Conservation (phyloP, 345 rosid species). For the Mangifera indica region DNA sequence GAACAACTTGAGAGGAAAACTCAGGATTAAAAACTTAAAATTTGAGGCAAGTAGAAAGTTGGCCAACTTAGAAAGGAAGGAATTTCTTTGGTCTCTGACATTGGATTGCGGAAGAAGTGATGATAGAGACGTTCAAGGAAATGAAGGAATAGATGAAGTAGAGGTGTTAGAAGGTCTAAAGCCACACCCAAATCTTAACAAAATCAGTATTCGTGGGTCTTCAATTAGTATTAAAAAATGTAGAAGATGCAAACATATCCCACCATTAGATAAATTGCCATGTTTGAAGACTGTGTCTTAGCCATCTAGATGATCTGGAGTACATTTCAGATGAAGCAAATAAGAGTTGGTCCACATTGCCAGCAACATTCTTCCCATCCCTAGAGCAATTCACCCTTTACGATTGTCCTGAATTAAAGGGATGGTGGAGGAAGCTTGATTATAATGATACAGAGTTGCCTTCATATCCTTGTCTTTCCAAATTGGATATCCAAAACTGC, state of each 20-base stretch:
- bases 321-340: not conserved
- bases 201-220: not conserved
- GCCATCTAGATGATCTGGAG: not conserved
- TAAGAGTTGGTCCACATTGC: too few relatives aligned
- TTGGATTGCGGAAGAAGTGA: not conserved
- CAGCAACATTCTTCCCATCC: not conserved
- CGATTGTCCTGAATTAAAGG: slow-evolving; percentile 7
- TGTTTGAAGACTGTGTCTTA: not conserved
- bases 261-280: not conserved
- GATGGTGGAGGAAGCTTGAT: not conserved
- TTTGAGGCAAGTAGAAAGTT: not conserved
- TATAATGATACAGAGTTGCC: not conserved
- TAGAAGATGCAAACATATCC: not conserved
- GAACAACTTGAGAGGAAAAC: not conserved
- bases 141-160: not conserved
- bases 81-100: not conserved
- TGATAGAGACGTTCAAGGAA: not conserved
- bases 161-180: not conserved
- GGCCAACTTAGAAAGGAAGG: slow-evolving; percentile 11
- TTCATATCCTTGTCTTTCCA: too few relatives aligned
- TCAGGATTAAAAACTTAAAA: not conserved
- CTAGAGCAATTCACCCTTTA: not conserved
- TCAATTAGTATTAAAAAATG: not conserved
- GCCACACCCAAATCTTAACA: not conserved
- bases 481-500: not conserved